Conservation (phyloP, 169 alveolate species). For the Eimeria sp. region DNA sequence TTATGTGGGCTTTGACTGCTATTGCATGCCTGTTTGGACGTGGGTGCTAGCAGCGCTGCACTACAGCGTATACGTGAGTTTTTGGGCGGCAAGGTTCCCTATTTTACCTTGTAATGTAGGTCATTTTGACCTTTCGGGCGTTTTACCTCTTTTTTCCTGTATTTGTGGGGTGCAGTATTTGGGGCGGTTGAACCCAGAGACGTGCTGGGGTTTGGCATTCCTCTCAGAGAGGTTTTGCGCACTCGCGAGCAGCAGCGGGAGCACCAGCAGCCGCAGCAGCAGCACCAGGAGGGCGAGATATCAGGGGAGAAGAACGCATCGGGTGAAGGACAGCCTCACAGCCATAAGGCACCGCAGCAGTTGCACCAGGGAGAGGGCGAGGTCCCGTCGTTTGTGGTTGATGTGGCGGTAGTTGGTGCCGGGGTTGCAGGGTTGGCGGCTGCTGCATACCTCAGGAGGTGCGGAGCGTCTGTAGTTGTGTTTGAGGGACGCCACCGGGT, state of each 20-base stretch:
- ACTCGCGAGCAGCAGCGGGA: neutral
- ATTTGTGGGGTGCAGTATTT: constrained; percentile 13
- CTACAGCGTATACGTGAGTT: neutral
- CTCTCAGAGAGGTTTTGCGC: constrained; percentile 61
- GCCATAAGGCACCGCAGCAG: neutral
- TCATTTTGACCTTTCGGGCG: neutral
- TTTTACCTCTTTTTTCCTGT: neutral
- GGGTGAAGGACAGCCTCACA: constrained; percentile 4
- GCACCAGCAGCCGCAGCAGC: constrained; percentile 21
- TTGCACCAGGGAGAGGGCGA: constrained; percentile 29
- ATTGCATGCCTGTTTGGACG: neutral
- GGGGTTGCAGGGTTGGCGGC: constrained; percentile 84
- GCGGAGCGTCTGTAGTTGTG: constrained; percentile 80
- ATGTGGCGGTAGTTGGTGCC: constrained; percentile 81
- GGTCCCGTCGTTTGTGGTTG: constrained; percentile 36
- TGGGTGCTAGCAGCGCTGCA: neutral
- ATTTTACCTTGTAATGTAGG: no score
- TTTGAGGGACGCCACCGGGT: constrained; percentile 80
- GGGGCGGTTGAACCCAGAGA: constrained; percentile 78
- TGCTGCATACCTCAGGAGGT: constrained; percentile 80
- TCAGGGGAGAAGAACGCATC: neutral
- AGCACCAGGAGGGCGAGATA: neutral
- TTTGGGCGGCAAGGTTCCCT: neutral
- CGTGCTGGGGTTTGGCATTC: constrained; percentile 80
- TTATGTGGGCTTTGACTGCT: neutral